Evolutionary conservation across 2,329 filamentous ascomycete species (phyloP), one percentile per base, ranked within the genome.

Genomic region (Fonsecaea nubica): DNA sequence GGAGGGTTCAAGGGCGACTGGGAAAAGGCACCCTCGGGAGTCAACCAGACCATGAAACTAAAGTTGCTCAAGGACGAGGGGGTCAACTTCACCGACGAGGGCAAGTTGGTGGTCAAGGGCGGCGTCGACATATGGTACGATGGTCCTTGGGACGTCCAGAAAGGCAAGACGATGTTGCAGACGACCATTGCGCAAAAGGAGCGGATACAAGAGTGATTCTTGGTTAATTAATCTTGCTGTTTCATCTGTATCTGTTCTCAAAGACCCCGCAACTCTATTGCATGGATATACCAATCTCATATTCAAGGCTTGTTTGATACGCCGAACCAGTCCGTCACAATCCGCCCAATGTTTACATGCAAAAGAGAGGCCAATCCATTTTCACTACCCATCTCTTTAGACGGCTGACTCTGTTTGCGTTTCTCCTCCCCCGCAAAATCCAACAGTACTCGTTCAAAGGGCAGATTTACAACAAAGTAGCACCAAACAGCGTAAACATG

Each of bases 401-500:
- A 61, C 36, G 30, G 33, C 32, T 18, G 32, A 30, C 10, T 61
- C 33, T 52, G 7, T 30, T 40, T 40, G 42, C 45, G 12, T 52
- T 13, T 25, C 45, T 38, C 33, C 45, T 15, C 25, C n/a, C 58
- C 18, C 12, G 35, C 42, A 33, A 36, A 30, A 35, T 40, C 38
- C 35, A 21, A 67, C 4, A 25, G 33, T 61, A 15, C 30, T 9
- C 32, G 2, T 13, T 50, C 38, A 15, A 21, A n/a, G 8, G 38
- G 25, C 59, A 55, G 59, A 54, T 62, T 63, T 77, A 82, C 65
- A 81, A 72, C 58, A 84, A 75, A 63, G 78, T 71, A 63, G 84
- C 85, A 42, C 86, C 86, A 66, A 88, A 80, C 13, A 88, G 64
- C 15, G 83, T 82, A 53, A 84, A 86, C 62, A 83, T 67, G 45